These are phyloP conservation scores for Skeletonema marinoi DNA, from an alignment of 108 stramenopile genomes.

Conservation along the genomic window DNA sequence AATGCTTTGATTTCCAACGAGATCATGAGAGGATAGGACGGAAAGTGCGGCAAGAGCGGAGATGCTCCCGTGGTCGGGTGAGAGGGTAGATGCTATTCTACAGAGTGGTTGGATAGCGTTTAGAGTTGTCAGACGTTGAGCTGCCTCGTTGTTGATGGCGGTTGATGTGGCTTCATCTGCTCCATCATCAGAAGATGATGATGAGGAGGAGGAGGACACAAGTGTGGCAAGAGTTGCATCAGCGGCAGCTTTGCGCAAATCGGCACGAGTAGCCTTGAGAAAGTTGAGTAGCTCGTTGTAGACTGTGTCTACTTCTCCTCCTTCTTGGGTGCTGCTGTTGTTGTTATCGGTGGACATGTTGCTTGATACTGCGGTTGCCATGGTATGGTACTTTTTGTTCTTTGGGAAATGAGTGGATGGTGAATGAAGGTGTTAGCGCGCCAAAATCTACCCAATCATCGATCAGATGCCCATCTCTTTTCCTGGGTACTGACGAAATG, in stretches of 20 bases:
- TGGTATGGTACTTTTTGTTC: neutral
- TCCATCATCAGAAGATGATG: neutral
- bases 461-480: no score
- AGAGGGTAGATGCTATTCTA: constrained; percentile 14
- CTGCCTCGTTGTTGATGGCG: constrained; percentile 5
- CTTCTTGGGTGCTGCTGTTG: neutral
- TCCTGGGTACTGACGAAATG: no score
- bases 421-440: neutral
- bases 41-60: constrained; percentile 25
- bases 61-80: constrained; percentile 6
- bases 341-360: neutral
- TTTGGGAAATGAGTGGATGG: neutral
- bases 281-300: constrained; percentile 39
- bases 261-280: constrained; percentile 34
- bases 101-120: constrained; percentile 34
- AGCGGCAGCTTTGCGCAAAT: constrained; percentile 46
- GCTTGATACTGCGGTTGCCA: constrained; percentile 1
- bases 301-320: constrained; percentile 17
- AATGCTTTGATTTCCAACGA: constrained; percentile 54
- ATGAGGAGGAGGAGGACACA: neutral
- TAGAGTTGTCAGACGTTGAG: constrained; percentile 15
- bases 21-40: constrained; percentile 25
- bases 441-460: no score
- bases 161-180: neutral
- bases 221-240: constrained; percentile 43